phyloP scores from a whole-genome alignment of 2,329 filamentous ascomycete species.

The Fonsecaea monophora region DNA sequence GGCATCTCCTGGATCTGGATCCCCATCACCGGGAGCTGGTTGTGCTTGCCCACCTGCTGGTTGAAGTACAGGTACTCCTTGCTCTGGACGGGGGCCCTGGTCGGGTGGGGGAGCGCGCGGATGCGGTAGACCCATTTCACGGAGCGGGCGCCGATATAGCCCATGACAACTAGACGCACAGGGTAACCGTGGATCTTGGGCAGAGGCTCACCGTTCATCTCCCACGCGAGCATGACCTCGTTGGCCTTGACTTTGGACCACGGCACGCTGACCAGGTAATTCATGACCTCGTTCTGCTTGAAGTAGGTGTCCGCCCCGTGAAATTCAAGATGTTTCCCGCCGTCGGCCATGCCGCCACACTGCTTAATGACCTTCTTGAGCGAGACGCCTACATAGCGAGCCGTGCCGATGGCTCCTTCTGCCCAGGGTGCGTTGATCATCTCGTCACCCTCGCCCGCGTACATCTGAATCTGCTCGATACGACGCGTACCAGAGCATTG shows the following conservation, averaged over 20 bases:
- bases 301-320: slow-evolving; percentile 76
- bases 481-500: slow-evolving; percentile 74
- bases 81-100: slow-evolving; percentile 66
- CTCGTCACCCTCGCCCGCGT: slow-evolving; percentile 72
- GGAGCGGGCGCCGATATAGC: slow-evolving; percentile 71
- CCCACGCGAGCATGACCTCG: slow-evolving; percentile 72
- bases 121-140: slow-evolving; percentile 66
- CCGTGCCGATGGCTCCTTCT: slow-evolving; percentile 72
- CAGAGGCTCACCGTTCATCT: slow-evolving; percentile 72
- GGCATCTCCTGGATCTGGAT: slow-evolving; percentile 77
- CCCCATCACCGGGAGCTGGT: slow-evolving; percentile 63
- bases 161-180: slow-evolving; percentile 66
- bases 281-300: slow-evolving; percentile 69
- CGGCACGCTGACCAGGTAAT: slow-evolving; percentile 72
- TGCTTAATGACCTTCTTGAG: slow-evolving; percentile 74
- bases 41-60: slow-evolving; percentile 72
- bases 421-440: slow-evolving; percentile 61
- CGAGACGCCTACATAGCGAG: slow-evolving; percentile 67
- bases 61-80: slow-evolving; percentile 73
- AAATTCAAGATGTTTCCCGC: slow-evolving; percentile 69
- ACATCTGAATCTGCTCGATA: slow-evolving; percentile 70
- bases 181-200: slow-evolving; percentile 72
- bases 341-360: slow-evolving; percentile 66
- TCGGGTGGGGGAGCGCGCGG: slow-evolving; percentile 65
- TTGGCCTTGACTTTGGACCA: slow-evolving; percentile 71